Percentiles rank a stretch among this genome's conserved stretches.
These are phyloP conservation scores for Ramalina peruviana DNA, from an alignment of 495 filamentous ascomycete species.

Conservation along the genomic window DNA sequence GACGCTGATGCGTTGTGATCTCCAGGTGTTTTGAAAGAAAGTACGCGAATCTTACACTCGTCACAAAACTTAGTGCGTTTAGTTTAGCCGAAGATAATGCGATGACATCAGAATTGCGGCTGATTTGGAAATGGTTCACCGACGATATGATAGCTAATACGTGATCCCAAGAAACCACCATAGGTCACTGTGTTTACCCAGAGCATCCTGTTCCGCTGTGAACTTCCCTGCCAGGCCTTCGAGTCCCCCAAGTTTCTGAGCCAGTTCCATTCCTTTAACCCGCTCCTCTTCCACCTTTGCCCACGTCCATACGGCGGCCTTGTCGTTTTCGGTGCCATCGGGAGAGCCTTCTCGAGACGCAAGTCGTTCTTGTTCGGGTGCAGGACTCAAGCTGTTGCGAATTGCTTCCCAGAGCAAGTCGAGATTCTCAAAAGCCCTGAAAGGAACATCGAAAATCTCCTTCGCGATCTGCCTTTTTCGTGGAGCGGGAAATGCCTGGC, in stretches of 20 bases:
- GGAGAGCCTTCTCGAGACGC: constrained; percentile 7
- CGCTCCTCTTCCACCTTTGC: constrained; percentile 45
- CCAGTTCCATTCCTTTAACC: constrained; percentile 35
- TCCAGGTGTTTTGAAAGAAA: too few relatives aligned
- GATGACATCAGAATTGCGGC: too few relatives aligned
- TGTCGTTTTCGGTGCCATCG: constrained; percentile 4
- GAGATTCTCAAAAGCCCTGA: constrained; percentile 5
- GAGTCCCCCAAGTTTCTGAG: constrained; percentile 35
- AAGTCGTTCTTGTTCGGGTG: background rate
- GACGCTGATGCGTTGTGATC: too few relatives aligned
- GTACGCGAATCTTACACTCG: too few relatives aligned
- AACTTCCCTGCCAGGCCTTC: constrained; percentile 26
- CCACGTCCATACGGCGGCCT: constrained; percentile 34
- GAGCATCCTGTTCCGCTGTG: constrained; percentile 11
- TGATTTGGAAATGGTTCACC: too few relatives aligned
- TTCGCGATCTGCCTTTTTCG: background rate
- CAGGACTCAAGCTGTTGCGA: constrained; percentile 1
- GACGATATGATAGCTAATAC: background rate
- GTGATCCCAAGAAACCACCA: constrained; percentile 11
- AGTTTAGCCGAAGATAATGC: too few relatives aligned
- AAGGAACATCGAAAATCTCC: constrained; percentile 5
- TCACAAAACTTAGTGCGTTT: too few relatives aligned
- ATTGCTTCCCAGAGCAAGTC: constrained; percentile 8
- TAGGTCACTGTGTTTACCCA: constrained; percentile 11
- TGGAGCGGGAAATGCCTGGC: constrained; percentile 2